phyloP scores from a whole-genome alignment of 2,329 filamentous ascomycete species.

The Trichoderma afroharzianum region DNA sequence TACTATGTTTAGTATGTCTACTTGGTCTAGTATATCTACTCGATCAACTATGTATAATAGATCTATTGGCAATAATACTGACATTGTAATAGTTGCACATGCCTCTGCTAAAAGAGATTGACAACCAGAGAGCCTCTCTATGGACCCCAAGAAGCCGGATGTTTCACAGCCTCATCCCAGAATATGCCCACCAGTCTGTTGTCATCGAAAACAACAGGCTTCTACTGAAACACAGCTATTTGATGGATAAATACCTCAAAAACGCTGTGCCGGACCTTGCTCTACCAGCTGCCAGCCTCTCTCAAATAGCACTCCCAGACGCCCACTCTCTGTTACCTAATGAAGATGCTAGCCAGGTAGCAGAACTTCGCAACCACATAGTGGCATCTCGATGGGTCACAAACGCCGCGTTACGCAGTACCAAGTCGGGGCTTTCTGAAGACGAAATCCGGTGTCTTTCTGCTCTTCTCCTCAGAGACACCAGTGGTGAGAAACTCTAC shows the following conservation, averaged over 20 bases:
- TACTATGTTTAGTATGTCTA: neutral
- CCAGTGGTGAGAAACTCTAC: neutral
- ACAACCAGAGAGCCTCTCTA: neutral
- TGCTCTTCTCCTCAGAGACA: neutral
- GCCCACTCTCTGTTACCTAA: neutral
- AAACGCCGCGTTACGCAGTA: neutral
- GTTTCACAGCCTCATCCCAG: neutral
- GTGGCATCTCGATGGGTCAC: neutral
- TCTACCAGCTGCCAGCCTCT: neutral
- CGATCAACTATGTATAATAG: no score
- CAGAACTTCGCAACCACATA: neutral
- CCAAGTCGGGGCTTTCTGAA: neutral
- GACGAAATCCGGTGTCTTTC: neutral
- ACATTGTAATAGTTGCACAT: neutral
- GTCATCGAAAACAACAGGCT: neutral
- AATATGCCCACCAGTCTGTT: neutral
- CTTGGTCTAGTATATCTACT: neutral
- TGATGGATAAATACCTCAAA: neutral
- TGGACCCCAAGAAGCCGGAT: neutral
- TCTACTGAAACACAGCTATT: neutral
- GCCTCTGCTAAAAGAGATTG: neutral
- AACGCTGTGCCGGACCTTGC: neutral
- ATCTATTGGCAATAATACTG: neutral
- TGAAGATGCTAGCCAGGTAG: neutral
- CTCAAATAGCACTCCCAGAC: neutral